A percentile compares a stretch with the other conserved stretches of the same genome.
These are phyloP conservation scores for Anethum foeniculum DNA, from an alignment of 140 eudicot species.

Conservation along the genomic window DNA sequence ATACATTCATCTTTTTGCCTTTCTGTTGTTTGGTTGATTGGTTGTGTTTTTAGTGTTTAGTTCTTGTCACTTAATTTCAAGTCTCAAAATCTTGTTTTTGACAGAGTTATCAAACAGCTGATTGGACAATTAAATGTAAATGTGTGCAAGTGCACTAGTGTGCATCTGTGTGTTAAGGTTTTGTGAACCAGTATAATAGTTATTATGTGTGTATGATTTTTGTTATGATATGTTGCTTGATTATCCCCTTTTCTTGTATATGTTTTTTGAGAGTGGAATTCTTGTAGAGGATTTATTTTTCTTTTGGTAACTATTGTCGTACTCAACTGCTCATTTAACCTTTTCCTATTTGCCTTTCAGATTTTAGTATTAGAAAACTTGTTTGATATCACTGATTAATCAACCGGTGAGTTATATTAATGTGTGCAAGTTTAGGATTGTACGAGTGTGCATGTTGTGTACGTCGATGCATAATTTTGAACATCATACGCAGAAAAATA, in stretches of 20 bases:
- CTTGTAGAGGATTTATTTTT: not conserved
- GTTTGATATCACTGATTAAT: not conserved
- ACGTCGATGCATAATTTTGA: not conserved
- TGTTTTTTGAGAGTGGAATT: not conserved
- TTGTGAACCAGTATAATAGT: not conserved
- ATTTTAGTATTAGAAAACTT: not conserved
- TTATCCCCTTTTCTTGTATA: not conserved
- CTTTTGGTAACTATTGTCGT: not conserved
- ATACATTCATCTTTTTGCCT: not conserved
- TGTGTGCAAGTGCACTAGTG: not conserved
- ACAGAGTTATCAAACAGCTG: not conserved
- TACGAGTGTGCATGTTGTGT: not conserved
- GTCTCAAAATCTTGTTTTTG: not conserved
- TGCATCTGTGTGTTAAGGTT: not conserved
- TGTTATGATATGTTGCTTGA: not conserved
- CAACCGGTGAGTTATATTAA: not conserved
- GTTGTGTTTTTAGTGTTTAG: not conserved
- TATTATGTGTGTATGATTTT: not conserved
- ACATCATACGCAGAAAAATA: no score
- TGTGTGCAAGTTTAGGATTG: not conserved
- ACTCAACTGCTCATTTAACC: not conserved
- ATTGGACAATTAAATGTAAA: not conserved
- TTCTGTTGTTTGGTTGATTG: not conserved
- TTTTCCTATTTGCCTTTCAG: not conserved
- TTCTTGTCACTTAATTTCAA: not conserved